Evolutionary conservation across 2,329 filamentous ascomycete species (phyloP).

Genomic region (Atkinsonella hypoxylon): DNA sequence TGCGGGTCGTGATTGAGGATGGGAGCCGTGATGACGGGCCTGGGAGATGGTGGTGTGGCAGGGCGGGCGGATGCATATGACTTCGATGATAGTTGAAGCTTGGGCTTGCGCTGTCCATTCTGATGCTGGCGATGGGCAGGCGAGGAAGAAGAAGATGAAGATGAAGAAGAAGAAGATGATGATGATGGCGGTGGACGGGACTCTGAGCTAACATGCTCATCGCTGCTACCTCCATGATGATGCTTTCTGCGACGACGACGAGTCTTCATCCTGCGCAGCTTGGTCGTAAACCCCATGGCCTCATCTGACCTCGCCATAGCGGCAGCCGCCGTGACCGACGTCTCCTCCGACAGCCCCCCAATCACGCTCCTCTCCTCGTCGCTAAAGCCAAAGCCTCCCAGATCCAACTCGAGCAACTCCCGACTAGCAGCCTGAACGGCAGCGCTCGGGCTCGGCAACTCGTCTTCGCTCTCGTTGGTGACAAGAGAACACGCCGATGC

Average conservation of each 20-base stretch:
- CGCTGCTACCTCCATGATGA: constrained; percentile 17
- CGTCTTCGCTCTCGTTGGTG: constrained; percentile 22
- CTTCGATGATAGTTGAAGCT: constrained; percentile 14
- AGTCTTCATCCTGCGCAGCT: constrained; percentile 32
- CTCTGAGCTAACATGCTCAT: constrained; percentile 9
- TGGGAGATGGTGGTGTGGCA: constrained; percentile 18
- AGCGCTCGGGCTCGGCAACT: constrained; percentile 36
- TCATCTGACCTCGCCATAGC: constrained; percentile 20
- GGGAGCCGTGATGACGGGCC: constrained; percentile 34
- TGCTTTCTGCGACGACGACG: constrained; percentile 27
- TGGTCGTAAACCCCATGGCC: constrained; percentile 31
- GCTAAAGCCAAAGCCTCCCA: constrained; percentile 27
- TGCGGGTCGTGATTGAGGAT: constrained; percentile 36
- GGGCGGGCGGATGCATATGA: constrained; percentile 14
- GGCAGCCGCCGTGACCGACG: not conserved
- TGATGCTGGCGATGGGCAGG: constrained; percentile 10
- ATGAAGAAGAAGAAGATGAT: constrained; percentile 8
- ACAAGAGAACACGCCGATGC: constrained; percentile 22
- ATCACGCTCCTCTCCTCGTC: constrained; percentile 20
- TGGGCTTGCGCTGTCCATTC: constrained; percentile 11
- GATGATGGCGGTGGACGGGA: constrained; percentile 5
- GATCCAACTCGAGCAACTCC: constrained; percentile 30
- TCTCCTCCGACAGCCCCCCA: constrained; percentile 21
- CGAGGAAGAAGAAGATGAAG: constrained; percentile 10
- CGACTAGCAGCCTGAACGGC: constrained; percentile 41